phyloP scores from a whole-genome alignment of 2,329 filamentous ascomycete species.

The Camillea tinctor region DNA sequence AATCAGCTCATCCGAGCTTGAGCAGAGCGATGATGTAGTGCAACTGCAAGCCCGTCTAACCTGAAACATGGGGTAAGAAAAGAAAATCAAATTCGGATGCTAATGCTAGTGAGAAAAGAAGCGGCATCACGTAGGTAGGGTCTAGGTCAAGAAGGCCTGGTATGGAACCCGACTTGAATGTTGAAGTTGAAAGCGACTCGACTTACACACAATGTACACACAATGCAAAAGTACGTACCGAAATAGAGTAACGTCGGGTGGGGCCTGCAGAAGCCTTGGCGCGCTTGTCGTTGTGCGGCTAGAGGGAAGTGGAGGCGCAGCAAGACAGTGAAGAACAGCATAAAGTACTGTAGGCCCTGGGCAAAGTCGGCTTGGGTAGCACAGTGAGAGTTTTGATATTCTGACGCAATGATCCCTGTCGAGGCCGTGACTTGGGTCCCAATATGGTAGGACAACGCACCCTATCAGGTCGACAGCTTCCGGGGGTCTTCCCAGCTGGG shows the following conservation, averaged over 20 bases:
- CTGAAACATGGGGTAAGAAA: conserved; percentile 33
- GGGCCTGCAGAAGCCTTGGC: conserved; percentile 10
- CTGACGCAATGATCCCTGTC: not conserved
- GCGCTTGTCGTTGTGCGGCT: not conserved
- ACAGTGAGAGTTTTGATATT: conserved; percentile 6
- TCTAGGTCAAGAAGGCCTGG: conserved; percentile 9
- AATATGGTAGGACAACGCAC: conserved; percentile 11
- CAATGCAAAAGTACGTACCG: conserved; percentile 23
- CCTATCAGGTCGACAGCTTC: conserved; percentile 21
- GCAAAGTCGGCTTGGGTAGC: conserved; percentile 7
- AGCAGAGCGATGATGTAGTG: conserved; percentile 15
- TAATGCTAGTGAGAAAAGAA: conserved; percentile 15
- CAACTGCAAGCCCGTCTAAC: conserved; percentile 24
- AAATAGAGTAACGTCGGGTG: conserved; percentile 13
- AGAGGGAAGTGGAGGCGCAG: not conserved
- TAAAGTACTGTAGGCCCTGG: conserved; percentile 9
- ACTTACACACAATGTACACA: conserved; percentile 1
- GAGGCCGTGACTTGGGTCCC: conserved; percentile 5
- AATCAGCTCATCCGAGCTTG: conserved; percentile 27
- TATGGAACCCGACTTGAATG: conserved; percentile 10
- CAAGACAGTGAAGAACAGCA: not conserved
- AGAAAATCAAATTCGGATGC: conserved; percentile 21
- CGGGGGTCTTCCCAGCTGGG: conserved; percentile 13
- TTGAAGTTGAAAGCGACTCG: conserved; percentile 9
- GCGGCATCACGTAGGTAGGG: conserved; percentile 19